A percentile compares a stretch with the other conserved stretches of the same genome.
Conservation (phyloP, 306 rosid genomes). For the Malus domestica region ASM211411v1 NC_041791.1:31319001-31319500, state of each 20-base stretch:
- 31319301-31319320: no score
- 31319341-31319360: not conserved
- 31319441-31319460: not conserved
- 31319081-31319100: no score
- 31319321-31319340: no score
- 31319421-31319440: not conserved
- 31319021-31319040: not conserved
- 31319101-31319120: no score
- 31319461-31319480: no score
- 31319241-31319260: not conserved
- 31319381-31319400: not conserved
- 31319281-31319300: no score
- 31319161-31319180: not conserved
- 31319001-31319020: not conserved
- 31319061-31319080: not conserved
- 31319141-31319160: not conserved
- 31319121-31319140: not conserved
- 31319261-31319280: not conserved
- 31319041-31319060: not conserved
- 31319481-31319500: no score
- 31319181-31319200: not conserved
- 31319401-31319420: no score
- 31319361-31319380: not conserved
- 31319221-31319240: not conserved
- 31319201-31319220: not conserved